Conservation (phyloP, 352 stramenopile species). For the Phytophthora vignae region DNA sequence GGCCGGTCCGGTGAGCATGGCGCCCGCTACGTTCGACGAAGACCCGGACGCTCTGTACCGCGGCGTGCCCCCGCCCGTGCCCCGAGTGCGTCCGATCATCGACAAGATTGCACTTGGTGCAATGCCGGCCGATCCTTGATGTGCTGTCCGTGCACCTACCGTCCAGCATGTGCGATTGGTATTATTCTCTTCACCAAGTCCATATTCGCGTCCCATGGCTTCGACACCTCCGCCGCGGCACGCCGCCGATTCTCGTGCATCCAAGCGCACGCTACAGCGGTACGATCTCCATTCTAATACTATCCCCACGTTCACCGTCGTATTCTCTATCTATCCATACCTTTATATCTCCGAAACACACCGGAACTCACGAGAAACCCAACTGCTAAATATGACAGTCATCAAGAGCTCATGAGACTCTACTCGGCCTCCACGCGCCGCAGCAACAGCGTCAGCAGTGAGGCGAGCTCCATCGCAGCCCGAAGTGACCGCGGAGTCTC, state of each 20-base stretch:
- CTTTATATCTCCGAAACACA: background rate
- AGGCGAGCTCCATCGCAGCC: conserved; percentile 15
- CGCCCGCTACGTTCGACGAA: conserved; percentile 37
- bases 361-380: conserved; percentile 5
- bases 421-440: conserved; percentile 35
- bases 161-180: background rate
- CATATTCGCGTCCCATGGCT: background rate
- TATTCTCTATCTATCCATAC: conserved; percentile 15
- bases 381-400: conserved; percentile 29
- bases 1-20: conserved; percentile 11
- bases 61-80: conserved; percentile 47
- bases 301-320: background rate
- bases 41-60: conserved; percentile 63
- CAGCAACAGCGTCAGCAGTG: conserved; percentile 24
- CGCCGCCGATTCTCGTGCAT: background rate
- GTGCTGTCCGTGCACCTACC: background rate
- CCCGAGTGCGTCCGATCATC: conserved; percentile 60
- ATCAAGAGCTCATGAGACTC: conserved; percentile 63
- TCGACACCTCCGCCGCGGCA: background rate
- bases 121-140: background rate
- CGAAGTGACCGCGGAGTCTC: conserved; percentile 11
- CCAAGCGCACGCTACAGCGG: conserved; percentile 19
- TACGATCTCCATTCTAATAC: conserved; percentile 1
- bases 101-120: no score
- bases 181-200: background rate